phyloP scores from a whole-genome alignment of 164 flowering plant species.

The Annona squamosa region DNA sequence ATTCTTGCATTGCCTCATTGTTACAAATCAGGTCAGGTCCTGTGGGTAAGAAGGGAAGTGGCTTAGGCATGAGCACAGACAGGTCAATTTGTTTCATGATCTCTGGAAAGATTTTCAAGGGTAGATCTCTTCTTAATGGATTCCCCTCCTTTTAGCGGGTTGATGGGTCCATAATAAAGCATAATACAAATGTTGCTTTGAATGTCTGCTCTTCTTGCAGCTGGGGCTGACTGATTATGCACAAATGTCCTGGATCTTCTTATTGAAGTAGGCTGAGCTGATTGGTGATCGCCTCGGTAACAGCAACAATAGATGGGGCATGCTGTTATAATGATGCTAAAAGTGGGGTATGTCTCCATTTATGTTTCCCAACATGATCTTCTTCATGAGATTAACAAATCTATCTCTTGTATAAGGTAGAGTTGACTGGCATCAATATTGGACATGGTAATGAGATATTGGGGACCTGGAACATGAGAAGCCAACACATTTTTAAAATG shows the following conservation, averaged over 20 bases:
- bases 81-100: not conserved
- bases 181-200: not conserved
- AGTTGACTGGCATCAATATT: not conserved
- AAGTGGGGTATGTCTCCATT: not conserved
- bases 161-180: not conserved
- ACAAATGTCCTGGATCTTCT: not conserved
- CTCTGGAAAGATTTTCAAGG: not conserved
- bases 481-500: not conserved
- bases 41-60: not conserved
- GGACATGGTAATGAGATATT: not conserved
- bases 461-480: not conserved
- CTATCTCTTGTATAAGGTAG: not conserved
- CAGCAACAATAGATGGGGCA: not conserved
- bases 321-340: not conserved
- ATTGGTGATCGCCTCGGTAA: not conserved
- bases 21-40: not conserved
- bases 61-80: not conserved
- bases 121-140: not conserved
- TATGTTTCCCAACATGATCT: not conserved
- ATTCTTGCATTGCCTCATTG: not conserved
- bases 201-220: not conserved
- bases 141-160: not conserved
- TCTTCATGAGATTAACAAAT: not conserved
- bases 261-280: not conserved
- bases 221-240: not conserved